Evolutionary conservation across 2,329 filamentous ascomycete species (phyloP).

Genomic region (Fusarium sp.): DNA sequence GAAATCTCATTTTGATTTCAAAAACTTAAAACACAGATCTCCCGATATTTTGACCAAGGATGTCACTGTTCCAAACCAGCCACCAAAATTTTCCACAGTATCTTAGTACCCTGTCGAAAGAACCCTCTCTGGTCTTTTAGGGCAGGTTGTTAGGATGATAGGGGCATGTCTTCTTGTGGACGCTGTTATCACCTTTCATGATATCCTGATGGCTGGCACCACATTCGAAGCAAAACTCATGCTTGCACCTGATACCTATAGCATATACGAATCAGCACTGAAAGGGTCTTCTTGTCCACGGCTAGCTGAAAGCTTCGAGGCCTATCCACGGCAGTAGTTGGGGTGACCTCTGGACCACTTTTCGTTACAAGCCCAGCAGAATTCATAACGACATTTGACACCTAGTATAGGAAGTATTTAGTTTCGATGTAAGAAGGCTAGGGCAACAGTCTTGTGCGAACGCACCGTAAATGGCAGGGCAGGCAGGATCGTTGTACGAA

Average conservation of each 20-base stretch:
- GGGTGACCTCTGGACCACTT: constrained; percentile 42
- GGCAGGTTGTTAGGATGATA: constrained; percentile 48
- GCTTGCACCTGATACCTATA: constrained; percentile 53
- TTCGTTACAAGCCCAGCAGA: constrained; percentile 53
- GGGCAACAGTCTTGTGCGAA: constrained; percentile 17
- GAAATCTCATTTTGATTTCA: background rate
- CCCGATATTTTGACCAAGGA: background rate
- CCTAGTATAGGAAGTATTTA: constrained; percentile 47
- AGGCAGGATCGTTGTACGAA: constrained; percentile 9
- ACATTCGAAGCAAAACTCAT: constrained; percentile 56
- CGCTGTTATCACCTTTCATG: constrained; percentile 51
- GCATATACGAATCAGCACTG: constrained; percentile 30
- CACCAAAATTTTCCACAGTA: background rate
- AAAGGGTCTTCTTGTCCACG: background rate
- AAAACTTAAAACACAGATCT: background rate
- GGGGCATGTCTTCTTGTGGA: constrained; percentile 50
- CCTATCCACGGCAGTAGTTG: constrained; percentile 38
- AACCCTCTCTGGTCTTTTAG: background rate
- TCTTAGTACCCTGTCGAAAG: background rate
- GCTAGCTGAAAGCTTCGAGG: background rate
- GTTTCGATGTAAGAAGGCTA: constrained; percentile 4
- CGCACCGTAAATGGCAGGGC: constrained; percentile 27
- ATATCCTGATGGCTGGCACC: constrained; percentile 53
- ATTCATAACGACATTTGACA: constrained; percentile 52
- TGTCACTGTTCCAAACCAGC: background rate